Evolutionary conservation across 345 rosid species (phyloP).

Genomic region (Anacardium occidentale): DNA sequence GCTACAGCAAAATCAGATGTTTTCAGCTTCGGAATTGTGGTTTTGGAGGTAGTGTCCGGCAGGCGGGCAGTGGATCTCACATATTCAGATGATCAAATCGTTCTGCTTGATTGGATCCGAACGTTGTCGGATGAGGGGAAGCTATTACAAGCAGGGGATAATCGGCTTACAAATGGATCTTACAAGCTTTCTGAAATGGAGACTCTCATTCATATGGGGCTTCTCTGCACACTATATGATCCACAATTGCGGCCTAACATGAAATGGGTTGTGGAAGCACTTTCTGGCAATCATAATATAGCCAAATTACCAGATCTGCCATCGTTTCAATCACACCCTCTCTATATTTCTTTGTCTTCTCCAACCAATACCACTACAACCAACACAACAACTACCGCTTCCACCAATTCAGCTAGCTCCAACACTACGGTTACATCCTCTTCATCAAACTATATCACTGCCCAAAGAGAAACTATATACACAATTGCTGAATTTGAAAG

Average conservation of each 20-base stretch:
- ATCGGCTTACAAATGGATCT: conserved; percentile 59
- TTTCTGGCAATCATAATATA: conserved; percentile 47
- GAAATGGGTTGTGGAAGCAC: conserved; percentile 87
- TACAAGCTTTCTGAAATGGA: conserved; percentile 58
- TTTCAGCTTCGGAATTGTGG: conserved; percentile 89
- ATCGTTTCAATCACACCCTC: conserved; percentile 67
- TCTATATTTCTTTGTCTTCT: conserved; percentile 74
- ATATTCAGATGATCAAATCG: conserved; percentile 68
- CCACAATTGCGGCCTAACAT: conserved; percentile 77
- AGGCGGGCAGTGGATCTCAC: conserved; percentile 89
- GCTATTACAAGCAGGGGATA: conserved; percentile 57
- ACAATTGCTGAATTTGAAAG: conserved; percentile 60
- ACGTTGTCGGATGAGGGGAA: conserved; percentile 61
- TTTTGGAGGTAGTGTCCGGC: conserved; percentile 81
- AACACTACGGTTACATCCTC: conserved; percentile 33
- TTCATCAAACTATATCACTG: conserved; percentile 57
- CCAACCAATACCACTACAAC: conserved; percentile 46
- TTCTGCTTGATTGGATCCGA: conserved; percentile 86
- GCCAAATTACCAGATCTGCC: conserved; percentile 74
- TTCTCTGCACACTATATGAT: conserved; percentile 74
- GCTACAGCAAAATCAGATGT: conserved; percentile 95
- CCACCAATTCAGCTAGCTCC: conserved; percentile 29
- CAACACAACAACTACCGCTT: conserved; percentile 35
- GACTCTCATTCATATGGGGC: conserved; percentile 63
- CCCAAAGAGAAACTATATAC: conserved; percentile 67